Evolutionary conservation across 2,329 filamentous ascomycete species (phyloP).

Genomic region (Colletotrichum sp.): DNA sequence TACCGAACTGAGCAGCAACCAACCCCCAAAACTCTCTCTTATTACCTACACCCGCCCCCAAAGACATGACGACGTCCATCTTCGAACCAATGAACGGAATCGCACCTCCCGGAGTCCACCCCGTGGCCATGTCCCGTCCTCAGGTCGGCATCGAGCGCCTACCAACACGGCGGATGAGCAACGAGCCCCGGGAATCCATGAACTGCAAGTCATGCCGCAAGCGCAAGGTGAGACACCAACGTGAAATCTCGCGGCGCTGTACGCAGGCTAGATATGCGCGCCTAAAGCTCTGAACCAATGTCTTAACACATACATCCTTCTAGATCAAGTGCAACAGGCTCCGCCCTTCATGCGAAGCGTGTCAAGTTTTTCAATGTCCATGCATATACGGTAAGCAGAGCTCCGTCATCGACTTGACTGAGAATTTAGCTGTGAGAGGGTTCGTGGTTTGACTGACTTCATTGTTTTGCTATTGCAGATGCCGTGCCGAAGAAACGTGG

Average conservation of each 20-base stretch:
- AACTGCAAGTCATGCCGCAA: slow-evolving; percentile 96
- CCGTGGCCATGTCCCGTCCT: slow-evolving; percentile 70
- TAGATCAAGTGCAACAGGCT: slow-evolving; percentile 93
- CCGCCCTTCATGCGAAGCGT: slow-evolving; percentile 85
- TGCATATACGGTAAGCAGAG: slow-evolving; percentile 79
- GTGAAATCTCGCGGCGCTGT: background rate
- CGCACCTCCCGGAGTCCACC: slow-evolving; percentile 48
- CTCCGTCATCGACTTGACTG: background rate
- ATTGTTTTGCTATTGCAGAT: slow-evolving; percentile 55
- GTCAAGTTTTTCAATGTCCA: slow-evolving; percentile 85
- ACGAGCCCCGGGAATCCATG: slow-evolving; percentile 87
- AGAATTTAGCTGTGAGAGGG: background rate
- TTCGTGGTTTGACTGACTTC: background rate
- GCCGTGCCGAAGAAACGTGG: slow-evolving; percentile 89
- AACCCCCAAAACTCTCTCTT: background rate
- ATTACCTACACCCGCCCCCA: background rate
- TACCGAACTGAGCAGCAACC: background rate
- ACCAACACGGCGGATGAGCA: slow-evolving; percentile 71
- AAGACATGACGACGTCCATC: slow-evolving; percentile 43
- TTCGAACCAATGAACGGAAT: slow-evolving; percentile 47
- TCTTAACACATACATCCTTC: slow-evolving; percentile 11
- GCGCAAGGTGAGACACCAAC: slow-evolving; percentile 71
- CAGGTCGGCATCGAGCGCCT: slow-evolving; percentile 84
- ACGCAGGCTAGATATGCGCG: background rate
- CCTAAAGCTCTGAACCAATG: background rate